A percentile compares a stretch with the other conserved stretches of the same genome.
Evolutionary conservation across 106 monocot species (phyloP).

Genomic region (Acorus gramineus): DNA sequence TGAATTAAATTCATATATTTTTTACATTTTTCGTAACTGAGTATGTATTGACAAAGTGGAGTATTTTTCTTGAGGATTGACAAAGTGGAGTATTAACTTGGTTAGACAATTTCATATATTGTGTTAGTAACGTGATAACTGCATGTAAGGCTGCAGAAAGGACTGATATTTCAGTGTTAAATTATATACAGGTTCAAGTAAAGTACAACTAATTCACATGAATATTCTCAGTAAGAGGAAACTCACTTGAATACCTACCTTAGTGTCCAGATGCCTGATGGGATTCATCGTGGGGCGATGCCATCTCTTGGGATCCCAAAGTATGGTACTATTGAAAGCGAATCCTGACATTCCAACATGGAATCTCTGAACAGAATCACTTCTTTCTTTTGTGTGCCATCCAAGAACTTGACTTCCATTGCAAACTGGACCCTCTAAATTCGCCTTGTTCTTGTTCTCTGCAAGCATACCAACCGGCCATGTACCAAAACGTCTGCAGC

Average conservation of each 20-base stretch:
- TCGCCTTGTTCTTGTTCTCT: conserved; percentile 25
- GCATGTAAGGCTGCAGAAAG: too few relatives aligned
- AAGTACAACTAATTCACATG: neutral
- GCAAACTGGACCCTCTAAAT: conserved; percentile 60
- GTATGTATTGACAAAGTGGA: too few relatives aligned
- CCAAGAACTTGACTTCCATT: conserved; percentile 52
- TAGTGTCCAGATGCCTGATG: conserved; percentile 32
- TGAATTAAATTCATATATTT: too few relatives aligned
- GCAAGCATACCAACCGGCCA: conserved; percentile 60
- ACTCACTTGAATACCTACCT: conserved; percentile 41
- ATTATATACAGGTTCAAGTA: too few relatives aligned
- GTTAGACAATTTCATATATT: too few relatives aligned
- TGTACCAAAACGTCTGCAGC: conserved; percentile 51
- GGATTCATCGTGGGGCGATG: conserved; percentile 33
- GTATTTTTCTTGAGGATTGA: too few relatives aligned
- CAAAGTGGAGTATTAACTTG: too few relatives aligned
- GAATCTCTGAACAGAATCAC: conserved; percentile 37
- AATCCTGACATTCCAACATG: conserved; percentile 51
- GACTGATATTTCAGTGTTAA: too few relatives aligned
- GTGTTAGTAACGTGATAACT: too few relatives aligned
- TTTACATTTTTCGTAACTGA: too few relatives aligned
- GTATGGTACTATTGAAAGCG: conserved; percentile 73
- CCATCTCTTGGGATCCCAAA: conserved; percentile 69
- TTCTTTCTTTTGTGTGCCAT: conserved; percentile 51
- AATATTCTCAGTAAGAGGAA: neutral